These are phyloP conservation scores for Cytospora chrysosperma DNA, from an alignment of 2,329 filamentous ascomycete genomes.

Conservation along the genomic window DNA sequence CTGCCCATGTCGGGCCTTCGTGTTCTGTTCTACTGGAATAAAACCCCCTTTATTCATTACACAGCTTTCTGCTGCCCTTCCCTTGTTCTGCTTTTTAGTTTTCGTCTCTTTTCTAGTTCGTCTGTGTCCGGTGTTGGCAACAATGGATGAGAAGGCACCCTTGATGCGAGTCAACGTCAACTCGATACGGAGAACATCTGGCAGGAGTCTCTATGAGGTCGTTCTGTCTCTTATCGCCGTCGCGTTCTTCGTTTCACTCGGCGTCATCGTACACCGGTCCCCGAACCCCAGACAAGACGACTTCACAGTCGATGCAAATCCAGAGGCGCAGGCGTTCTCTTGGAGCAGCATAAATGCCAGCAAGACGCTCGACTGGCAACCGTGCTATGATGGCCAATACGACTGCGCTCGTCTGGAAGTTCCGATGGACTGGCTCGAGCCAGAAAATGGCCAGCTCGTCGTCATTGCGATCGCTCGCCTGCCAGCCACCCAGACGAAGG, in stretches of 20 bases:
- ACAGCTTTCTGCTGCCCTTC: background rate
- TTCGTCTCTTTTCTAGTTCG: background rate
- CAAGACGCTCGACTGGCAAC: slow-evolving; percentile 35
- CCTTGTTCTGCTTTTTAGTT: background rate
- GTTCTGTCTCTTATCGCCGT: slow-evolving; percentile 10
- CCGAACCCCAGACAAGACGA: slow-evolving; percentile 17
- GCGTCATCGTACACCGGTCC: slow-evolving; percentile 15
- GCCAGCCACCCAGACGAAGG: slow-evolving; percentile 30
- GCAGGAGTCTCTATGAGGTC: slow-evolving; percentile 12
- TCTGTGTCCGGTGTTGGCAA: background rate
- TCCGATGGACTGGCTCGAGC: slow-evolving; percentile 42
- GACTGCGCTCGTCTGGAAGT: slow-evolving; percentile 41
- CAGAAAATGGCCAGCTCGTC: slow-evolving; percentile 35
- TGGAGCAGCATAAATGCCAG: slow-evolving; percentile 32
- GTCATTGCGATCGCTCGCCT: slow-evolving; percentile 40
- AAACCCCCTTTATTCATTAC: background rate
- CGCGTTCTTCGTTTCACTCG: slow-evolving; percentile 7
- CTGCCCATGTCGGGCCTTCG: background rate
- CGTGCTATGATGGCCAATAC: slow-evolving; percentile 35
- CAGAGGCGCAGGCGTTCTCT: background rate
- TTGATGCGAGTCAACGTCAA: slow-evolving; percentile 13
- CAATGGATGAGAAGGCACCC: slow-evolving; percentile 22
- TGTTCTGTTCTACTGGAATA: background rate
- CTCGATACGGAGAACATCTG: slow-evolving; percentile 6
- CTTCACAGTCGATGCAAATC: background rate